Percentiles rank a stretch among this genome's conserved stretches.
These are phyloP conservation scores for Colletotrichum costaricense DNA, from an alignment of 2,329 filamentous ascomycete genomes.

Conservation along the genomic window DNA sequence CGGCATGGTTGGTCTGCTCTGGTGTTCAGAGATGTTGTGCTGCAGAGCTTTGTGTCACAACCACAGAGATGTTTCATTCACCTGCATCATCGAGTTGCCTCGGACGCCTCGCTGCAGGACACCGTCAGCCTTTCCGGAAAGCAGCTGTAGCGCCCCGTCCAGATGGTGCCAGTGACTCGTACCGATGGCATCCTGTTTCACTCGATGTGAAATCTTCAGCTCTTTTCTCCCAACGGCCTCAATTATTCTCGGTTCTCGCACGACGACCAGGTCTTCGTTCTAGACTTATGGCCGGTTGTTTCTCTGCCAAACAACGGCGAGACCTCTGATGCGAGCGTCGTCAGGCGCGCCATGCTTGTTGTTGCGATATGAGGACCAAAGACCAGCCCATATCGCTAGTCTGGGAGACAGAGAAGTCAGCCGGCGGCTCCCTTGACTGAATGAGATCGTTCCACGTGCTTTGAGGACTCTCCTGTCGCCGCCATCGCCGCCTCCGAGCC, in stretches of 20 bases:
- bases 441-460: constrained; percentile 25
- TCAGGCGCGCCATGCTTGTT: constrained; percentile 6
- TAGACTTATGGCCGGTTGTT: constrained; percentile 1
- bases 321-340: constrained; percentile 10
- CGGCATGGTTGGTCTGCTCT: constrained; percentile 28
- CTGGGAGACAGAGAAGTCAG: not conserved
- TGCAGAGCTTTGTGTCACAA: constrained; percentile 33
- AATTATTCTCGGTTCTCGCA: not conserved
- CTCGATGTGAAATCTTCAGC: constrained; percentile 29
- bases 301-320: constrained; percentile 25
- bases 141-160: constrained; percentile 32
- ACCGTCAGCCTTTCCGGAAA: constrained; percentile 33
- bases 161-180: constrained; percentile 29
- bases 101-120: constrained; percentile 24
- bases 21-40: constrained; percentile 4
- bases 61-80: constrained; percentile 24
- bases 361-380: not conserved
- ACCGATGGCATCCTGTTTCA: constrained; percentile 30
- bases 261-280: not conserved
- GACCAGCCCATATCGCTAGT: not conserved
- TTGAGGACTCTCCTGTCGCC: not conserved
- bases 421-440: not conserved
- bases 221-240: not conserved
- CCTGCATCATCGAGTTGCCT: constrained; percentile 36
- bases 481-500: constrained; percentile 13